A percentile compares a stretch with the other conserved stretches of the same genome.
These are phyloP conservation scores for Flaveria trinervia DNA, from an alignment of 129 eudicot species.

Conservation along the genomic window DNA sequence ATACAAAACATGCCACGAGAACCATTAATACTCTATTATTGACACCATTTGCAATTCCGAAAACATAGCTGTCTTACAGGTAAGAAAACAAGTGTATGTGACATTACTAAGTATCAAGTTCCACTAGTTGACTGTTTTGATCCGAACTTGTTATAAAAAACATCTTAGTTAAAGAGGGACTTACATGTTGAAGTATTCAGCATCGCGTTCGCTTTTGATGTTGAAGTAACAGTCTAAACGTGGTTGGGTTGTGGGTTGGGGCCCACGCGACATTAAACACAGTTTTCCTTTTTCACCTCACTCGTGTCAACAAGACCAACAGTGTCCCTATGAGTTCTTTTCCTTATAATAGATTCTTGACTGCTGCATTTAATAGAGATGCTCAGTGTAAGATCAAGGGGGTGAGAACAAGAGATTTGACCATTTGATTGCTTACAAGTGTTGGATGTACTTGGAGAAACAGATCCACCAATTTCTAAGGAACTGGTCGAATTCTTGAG, in stretches of 20 bases:
- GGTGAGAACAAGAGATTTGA: conserved; percentile 37
- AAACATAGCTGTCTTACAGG: conserved; percentile 26
- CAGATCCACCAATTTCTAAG: conserved; percentile 27
- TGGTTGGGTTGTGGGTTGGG: conserved; percentile 49
- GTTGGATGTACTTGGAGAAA: conserved; percentile 27
- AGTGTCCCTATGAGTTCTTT: conserved; percentile 40
- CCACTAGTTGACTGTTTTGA: background rate
- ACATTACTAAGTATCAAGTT: conserved; percentile 22
- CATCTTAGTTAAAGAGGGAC: background rate
- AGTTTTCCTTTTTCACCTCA: too few species aligned
- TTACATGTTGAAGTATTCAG: conserved; percentile 35
- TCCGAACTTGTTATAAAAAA: background rate
- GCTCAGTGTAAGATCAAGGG: conserved; percentile 40
- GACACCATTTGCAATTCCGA: conserved; percentile 15
- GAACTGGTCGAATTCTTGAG: conserved; percentile 28
- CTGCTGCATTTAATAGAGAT: conserved; percentile 43
- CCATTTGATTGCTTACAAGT: conserved; percentile 20
- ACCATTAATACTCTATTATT: conserved; percentile 24
- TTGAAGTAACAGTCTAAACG: conserved; percentile 44
- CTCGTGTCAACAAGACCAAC: background rate
- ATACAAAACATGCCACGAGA: background rate
- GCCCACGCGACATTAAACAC: conserved; percentile 63
- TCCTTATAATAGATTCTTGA: conserved; percentile 68
- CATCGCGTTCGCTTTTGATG: conserved; percentile 45
- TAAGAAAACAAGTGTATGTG: conserved; percentile 18